A percentile compares a stretch with the other conserved stretches of the same genome.
These are phyloP conservation scores for Polychaeton citri DNA, from an alignment of 2,329 filamentous ascomycete species.

Conservation along the genomic window DNA sequence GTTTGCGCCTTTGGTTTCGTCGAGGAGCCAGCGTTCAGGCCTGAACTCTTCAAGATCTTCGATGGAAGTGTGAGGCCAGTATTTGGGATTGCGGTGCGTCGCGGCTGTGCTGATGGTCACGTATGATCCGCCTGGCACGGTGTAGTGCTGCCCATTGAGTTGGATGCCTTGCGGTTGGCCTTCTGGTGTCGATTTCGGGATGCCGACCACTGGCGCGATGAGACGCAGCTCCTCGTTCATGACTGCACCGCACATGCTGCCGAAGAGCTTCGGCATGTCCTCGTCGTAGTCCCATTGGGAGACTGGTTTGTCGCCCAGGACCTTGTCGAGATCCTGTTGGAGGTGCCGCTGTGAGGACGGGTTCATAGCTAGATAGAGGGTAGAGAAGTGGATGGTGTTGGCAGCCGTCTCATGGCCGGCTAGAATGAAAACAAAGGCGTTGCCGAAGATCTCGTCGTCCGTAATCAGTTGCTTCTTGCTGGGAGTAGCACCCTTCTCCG, in stretches of 20 bases:
- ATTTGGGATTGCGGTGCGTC: slow-evolving; percentile 54
- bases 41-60: slow-evolving; percentile 55
- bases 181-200: slow-evolving; percentile 50
- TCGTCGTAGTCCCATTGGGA: slow-evolving; percentile 58
- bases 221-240: slow-evolving; percentile 67
- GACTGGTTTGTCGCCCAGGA: slow-evolving; percentile 46
- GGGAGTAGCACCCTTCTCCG: slow-evolving; percentile 32
- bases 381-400: slow-evolving; percentile 58
- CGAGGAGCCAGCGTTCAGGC: slow-evolving; percentile 57
- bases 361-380: slow-evolving; percentile 55
- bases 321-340: slow-evolving; percentile 54
- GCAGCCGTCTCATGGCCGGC: slow-evolving; percentile 75
- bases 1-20: slow-evolving; percentile 10
- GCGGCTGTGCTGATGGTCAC: slow-evolving; percentile 45
- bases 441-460: slow-evolving; percentile 57
- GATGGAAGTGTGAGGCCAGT: slow-evolving; percentile 47
- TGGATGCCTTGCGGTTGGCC: slow-evolving; percentile 41
- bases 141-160: slow-evolving; percentile 44
- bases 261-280: slow-evolving; percentile 51
- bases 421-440: slow-evolving; percentile 50
- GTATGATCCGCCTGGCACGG: slow-evolving; percentile 43
- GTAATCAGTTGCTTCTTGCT: slow-evolving; percentile 34
- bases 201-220: slow-evolving; percentile 55
- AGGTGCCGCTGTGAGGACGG: slow-evolving; percentile 50
- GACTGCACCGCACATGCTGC: slow-evolving; percentile 57